phyloP scores from a whole-genome alignment of 2,329 filamentous ascomycete genomes.

The Coleophoma cylindrospora region DNA sequence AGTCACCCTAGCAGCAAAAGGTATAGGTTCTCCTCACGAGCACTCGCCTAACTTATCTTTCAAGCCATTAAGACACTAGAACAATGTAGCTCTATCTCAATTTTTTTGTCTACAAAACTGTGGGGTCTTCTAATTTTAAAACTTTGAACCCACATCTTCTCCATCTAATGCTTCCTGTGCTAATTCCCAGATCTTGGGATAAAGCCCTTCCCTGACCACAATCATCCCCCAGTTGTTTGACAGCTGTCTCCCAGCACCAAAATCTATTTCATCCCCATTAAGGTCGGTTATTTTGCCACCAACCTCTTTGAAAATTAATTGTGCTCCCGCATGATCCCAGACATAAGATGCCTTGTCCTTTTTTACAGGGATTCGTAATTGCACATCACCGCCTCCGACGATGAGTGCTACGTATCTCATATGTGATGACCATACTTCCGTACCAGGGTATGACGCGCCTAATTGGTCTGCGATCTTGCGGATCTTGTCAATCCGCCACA shows the following conservation, averaged over 20 bases:
- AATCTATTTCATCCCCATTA: constrained; percentile 42
- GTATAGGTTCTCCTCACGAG: no score
- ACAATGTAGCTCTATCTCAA: no score
- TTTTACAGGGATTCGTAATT: constrained; percentile 40
- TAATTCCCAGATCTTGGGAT: constrained; percentile 15
- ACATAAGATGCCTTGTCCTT: constrained; percentile 22
- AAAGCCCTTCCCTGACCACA: constrained; percentile 31
- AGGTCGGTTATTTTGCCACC: constrained; percentile 46
- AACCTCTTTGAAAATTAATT: constrained; percentile 43
- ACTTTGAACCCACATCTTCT: no score
- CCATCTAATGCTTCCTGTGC: background rate
- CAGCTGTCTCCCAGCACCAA: constrained; percentile 34
- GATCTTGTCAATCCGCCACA: constrained; percentile 31
- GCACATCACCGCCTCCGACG: constrained; percentile 41
- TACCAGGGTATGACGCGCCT: constrained; percentile 39
- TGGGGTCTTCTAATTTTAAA: no score
- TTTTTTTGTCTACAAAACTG: no score
- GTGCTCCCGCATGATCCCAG: constrained; percentile 52
- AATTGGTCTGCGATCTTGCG: constrained; percentile 21
- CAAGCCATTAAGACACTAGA: no score
- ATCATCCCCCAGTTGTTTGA: constrained; percentile 34
- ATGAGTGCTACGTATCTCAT: constrained; percentile 48
- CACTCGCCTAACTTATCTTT: no score
- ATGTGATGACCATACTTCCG: constrained; percentile 46
- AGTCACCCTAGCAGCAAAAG: no score